Evolutionary conservation across 2,329 filamentous ascomycete species (phyloP).

Genomic region (Talaromyces atroroseus): DNA sequence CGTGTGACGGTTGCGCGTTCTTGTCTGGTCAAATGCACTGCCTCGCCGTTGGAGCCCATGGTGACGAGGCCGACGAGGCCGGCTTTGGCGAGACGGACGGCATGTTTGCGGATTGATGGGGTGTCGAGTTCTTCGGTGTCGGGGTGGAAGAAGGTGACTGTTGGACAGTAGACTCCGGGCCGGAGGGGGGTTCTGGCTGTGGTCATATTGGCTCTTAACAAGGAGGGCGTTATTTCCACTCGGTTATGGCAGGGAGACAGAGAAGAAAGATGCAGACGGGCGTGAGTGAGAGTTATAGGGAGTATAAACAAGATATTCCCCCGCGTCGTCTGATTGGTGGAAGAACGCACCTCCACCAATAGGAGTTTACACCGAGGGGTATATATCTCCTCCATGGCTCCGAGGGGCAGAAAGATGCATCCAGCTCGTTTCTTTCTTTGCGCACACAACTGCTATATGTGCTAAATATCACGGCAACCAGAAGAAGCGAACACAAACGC

Average conservation of each 20-base stretch:
- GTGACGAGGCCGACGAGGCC: constrained; percentile 77
- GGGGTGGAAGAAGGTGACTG: constrained; percentile 84
- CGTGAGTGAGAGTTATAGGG: no score
- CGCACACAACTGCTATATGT: no score
- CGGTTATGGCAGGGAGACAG: not conserved
- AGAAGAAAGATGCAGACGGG: no score
- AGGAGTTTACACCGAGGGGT: constrained; percentile 4
- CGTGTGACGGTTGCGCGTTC: constrained; percentile 71
- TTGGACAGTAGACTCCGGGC: constrained; percentile 80
- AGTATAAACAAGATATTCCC: not conserved
- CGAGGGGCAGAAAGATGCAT: no score
- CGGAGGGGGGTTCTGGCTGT: constrained; percentile 55
- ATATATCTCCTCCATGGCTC: no score
- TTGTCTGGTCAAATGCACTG: constrained; percentile 71
- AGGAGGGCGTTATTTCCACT: not conserved
- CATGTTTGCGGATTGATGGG: constrained; percentile 71
- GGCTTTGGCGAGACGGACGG: constrained; percentile 67
- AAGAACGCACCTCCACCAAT: constrained; percentile 12
- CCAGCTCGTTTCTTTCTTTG: no score
- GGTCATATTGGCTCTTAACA: not conserved
- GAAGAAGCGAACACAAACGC: no score
- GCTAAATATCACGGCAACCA: no score
- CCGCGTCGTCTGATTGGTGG: not conserved
- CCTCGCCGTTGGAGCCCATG: constrained; percentile 89
- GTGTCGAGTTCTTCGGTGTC: constrained; percentile 81